Percentiles rank a stretch among this genome's conserved stretches.
These are phyloP conservation scores for Epicoccum sorghinum DNA, from an alignment of 2,329 filamentous ascomycete genomes.

Conservation along the genomic window DNA sequence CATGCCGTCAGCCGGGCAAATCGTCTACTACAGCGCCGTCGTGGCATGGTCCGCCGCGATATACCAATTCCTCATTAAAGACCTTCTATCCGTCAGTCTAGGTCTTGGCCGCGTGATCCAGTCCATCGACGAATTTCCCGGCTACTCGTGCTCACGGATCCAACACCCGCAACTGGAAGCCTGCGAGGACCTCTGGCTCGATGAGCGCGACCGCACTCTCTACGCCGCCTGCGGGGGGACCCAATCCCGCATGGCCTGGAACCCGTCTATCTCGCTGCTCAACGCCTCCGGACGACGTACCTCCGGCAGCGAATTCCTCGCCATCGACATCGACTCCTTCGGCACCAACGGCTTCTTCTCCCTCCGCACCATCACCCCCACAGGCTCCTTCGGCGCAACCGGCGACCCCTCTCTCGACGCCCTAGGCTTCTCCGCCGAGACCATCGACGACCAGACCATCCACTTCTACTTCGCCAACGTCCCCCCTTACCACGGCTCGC, in stretches of 20 bases:
- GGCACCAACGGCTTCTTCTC: conserved; percentile 33
- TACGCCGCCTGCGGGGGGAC: conserved; percentile 41
- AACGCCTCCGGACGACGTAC: conserved; percentile 32
- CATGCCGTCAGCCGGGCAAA: conserved; percentile 7
- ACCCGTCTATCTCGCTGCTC: conserved; percentile 24
- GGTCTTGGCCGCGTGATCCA: conserved; percentile 38
- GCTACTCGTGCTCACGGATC: conserved; percentile 30
- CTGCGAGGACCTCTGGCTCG: conserved; percentile 42
- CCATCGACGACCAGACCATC: conserved; percentile 30
- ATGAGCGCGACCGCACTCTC: conserved; percentile 29
- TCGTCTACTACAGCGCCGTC: conserved; percentile 27
- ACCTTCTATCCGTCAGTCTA: conserved; percentile 27
- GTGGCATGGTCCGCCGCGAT: conserved; percentile 33
- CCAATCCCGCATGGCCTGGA: conserved; percentile 29
- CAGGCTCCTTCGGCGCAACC: conserved; percentile 30
- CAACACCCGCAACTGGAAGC: conserved; percentile 33
- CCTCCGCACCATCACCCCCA: conserved; percentile 27
- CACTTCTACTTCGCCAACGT: conserved; percentile 39
- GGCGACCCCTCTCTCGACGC: conserved; percentile 31
- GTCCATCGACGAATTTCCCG: conserved; percentile 36
- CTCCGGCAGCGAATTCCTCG: conserved; percentile 33
- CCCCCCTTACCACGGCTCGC: conserved; percentile 30
- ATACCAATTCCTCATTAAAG: conserved; percentile 36
- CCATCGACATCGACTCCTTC: conserved; percentile 36
- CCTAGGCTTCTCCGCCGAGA: conserved; percentile 36